Evolutionary conservation across 257 asterid species (phyloP).

Genomic region (Buddleja alternifolia): DNA sequence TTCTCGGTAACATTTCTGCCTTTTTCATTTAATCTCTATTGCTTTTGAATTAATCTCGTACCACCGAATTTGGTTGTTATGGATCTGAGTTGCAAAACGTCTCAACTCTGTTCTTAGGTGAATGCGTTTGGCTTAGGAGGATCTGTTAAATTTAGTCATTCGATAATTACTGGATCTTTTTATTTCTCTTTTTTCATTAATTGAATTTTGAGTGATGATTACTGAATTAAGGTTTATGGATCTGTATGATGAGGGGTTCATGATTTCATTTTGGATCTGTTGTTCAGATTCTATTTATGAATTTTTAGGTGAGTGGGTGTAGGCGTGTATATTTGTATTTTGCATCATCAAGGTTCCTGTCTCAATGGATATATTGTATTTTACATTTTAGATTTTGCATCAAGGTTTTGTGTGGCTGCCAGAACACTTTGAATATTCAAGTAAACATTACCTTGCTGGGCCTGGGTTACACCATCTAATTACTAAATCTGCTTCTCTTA

Average conservation of each 20-base stretch:
- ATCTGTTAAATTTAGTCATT: not conserved
- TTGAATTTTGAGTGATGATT: conserved; percentile 19
- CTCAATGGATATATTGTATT: too few species aligned
- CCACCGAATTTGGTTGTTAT: conserved; percentile 22
- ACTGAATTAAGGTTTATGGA: conserved; percentile 16
- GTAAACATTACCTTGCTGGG: not conserved
- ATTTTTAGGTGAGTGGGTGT: not conserved
- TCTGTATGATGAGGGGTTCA: conserved; percentile 27
- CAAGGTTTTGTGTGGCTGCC: conserved; percentile 4
- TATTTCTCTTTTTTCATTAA: not conserved
- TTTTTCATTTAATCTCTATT: not conserved
- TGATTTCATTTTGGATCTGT: not conserved
- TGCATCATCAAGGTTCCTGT: conserved; percentile 12
- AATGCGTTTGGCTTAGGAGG: too few species aligned
- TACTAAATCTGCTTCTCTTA: conserved; percentile 19
- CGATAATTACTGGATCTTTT: conserved; percentile 7
- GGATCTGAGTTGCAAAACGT: conserved; percentile 32
- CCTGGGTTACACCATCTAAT: not conserved
- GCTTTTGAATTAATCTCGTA: not conserved
- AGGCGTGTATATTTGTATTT: conserved; percentile 4
- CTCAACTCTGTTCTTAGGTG: not conserved
- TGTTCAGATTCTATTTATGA: conserved; percentile 18
- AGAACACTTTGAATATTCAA: not conserved
- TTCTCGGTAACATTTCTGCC: conserved; percentile 14
- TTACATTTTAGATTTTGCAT: not conserved